Conservation (phyloP, 305 asterid species). For the Fraxinus greggii region DNA sequence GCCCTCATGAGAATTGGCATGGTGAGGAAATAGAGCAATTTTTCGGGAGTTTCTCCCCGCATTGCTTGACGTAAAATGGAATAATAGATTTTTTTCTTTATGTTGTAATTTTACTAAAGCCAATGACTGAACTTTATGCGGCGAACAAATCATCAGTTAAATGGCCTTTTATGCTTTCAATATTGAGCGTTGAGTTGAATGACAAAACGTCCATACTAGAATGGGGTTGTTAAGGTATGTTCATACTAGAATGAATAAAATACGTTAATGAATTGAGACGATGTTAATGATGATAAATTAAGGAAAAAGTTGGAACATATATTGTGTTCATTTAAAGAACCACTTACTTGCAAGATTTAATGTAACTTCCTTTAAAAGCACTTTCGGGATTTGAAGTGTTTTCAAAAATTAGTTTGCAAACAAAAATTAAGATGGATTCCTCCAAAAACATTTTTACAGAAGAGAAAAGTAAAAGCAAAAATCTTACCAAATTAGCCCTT, state of each 20-base stretch:
- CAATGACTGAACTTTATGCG: not conserved
- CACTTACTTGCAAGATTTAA: not conserved
- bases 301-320: no score
- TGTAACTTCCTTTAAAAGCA: no score
- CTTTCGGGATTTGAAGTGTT: no score
- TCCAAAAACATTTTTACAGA: no score
- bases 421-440: no score
- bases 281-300: not conserved
- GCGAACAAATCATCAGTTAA: not conserved
- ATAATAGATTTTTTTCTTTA: not conserved
- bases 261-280: not conserved
- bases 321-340: not conserved
- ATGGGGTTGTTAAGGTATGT: not conserved
- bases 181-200: not conserved
- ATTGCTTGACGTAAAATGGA: not conserved
- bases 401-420: no score
- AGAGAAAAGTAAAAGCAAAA: no score
- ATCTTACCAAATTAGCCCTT: no score
- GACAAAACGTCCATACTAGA: not conserved
- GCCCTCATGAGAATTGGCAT: slow-evolving; percentile 30
- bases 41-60: not conserved
- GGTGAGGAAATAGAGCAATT: not conserved
- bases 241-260: not conserved
- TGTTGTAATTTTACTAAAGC: not conserved
- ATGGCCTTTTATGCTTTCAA: not conserved